Evolutionary conservation across 2,329 filamentous ascomycete genomes (phyloP).

Genomic region (Talaromyces sp.): DNA sequence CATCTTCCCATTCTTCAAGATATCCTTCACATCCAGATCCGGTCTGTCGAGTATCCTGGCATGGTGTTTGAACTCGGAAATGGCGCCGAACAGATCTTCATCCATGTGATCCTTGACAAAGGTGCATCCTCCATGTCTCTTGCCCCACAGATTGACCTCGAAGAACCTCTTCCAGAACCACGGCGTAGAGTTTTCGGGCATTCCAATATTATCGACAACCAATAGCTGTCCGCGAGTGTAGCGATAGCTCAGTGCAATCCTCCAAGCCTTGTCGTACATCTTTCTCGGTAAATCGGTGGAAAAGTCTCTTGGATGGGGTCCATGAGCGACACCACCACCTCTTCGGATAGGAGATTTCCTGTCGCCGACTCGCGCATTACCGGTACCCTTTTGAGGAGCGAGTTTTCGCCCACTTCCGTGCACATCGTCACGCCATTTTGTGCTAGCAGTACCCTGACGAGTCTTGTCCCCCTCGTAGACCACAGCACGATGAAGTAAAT

Average conservation of each 20-base stretch:
- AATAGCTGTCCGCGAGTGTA: slow-evolving; percentile 83
- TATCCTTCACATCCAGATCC: slow-evolving; percentile 94
- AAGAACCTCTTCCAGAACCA: slow-evolving; percentile 65
- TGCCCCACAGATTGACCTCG: slow-evolving; percentile 64
- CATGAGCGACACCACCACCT: slow-evolving; percentile 83
- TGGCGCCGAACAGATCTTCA: slow-evolving; percentile 60
- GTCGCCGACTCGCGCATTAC: slow-evolving; percentile 71
- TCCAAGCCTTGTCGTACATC: slow-evolving; percentile 92
- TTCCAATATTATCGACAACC: slow-evolving; percentile 70
- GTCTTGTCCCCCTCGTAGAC: slow-evolving; percentile 87
- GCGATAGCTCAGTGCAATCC: slow-evolving; percentile 86
- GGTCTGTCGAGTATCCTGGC: slow-evolving; percentile 63
- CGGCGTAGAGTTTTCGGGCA: slow-evolving; percentile 50
- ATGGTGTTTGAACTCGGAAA: slow-evolving; percentile 60
- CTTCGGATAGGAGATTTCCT: slow-evolving; percentile 74
- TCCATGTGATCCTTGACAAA: slow-evolving; percentile 63
- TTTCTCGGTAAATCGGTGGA: slow-evolving; percentile 76
- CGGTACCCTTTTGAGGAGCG: slow-evolving; percentile 78
- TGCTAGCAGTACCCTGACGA: slow-evolving; percentile 77
- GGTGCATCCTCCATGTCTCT: slow-evolving; percentile 62
- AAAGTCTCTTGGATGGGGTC: slow-evolving; percentile 91
- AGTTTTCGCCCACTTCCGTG: slow-evolving; percentile 79
- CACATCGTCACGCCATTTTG: slow-evolving; percentile 77
- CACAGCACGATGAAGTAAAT: slow-evolving; percentile 87
- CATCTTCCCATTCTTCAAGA: slow-evolving; percentile 77